These are phyloP conservation scores for Penicillium coprophilum DNA, from an alignment of 495 filamentous ascomycete species.

Conservation along the genomic window DNA sequence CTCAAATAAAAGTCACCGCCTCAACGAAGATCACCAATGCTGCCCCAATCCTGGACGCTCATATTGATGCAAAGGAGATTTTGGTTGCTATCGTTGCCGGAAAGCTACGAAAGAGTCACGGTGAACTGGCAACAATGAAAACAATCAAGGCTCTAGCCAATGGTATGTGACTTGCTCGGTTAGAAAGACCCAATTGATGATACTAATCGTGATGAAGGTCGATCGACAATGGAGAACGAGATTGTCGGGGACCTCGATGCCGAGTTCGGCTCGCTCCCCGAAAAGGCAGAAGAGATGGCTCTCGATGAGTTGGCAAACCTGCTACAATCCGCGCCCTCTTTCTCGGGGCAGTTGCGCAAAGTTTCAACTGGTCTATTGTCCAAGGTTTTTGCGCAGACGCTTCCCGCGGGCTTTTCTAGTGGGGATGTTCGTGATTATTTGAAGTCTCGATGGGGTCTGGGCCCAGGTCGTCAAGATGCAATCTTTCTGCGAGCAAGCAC, in stretches of 20 bases:
- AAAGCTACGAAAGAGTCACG: too few relatives aligned
- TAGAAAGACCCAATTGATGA: too few relatives aligned
- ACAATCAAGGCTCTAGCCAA: slow-evolving; percentile 7
- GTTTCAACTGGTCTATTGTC: neutral
- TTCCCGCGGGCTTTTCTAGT: slow-evolving; percentile 6
- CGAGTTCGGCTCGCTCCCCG: slow-evolving; percentile 20
- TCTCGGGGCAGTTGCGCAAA: slow-evolving; percentile 8
- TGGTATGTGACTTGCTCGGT: slow-evolving; percentile 1
- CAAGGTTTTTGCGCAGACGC: neutral
- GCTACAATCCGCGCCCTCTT: neutral
- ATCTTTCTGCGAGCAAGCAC: slow-evolving; percentile 11
- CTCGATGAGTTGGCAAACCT: slow-evolving; percentile 6
- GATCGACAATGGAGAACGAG: slow-evolving; percentile 24
- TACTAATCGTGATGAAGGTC: slow-evolving; percentile 1
- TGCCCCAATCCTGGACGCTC: too few relatives aligned
- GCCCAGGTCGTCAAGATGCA: slow-evolving; percentile 4
- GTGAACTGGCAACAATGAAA: neutral
- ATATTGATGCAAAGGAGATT: too few relatives aligned
- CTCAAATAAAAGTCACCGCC: too few relatives aligned
- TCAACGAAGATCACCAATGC: too few relatives aligned
- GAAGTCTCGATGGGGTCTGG: slow-evolving; percentile 10
- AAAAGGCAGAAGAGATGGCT: slow-evolving; percentile 10
- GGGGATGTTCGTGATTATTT: neutral
- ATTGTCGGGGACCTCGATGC: slow-evolving; percentile 19
- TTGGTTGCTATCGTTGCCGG: too few relatives aligned